Evolutionary conservation across 2,329 filamentous ascomycete genomes (phyloP).

Genomic region (Pochonia chlamydosporia): DNA sequence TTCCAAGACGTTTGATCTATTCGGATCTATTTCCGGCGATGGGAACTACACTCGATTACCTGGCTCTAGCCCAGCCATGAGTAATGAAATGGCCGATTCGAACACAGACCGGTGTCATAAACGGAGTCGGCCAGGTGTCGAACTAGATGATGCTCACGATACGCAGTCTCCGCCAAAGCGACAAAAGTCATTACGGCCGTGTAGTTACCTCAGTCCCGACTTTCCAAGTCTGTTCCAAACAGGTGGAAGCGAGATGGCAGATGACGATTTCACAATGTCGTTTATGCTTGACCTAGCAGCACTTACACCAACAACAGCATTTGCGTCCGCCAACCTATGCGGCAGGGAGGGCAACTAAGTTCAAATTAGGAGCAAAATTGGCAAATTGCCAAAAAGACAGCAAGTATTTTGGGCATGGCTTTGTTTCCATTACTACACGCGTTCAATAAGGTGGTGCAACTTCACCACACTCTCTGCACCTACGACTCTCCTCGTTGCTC

Average conservation of each 20-base stretch:
- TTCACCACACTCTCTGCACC: neutral
- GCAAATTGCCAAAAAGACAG: neutral
- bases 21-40: neutral
- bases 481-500: neutral
- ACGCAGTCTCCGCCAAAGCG: neutral
- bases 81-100: neutral
- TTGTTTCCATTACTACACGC: no score
- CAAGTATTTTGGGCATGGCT: no score
- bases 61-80: neutral
- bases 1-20: neutral
- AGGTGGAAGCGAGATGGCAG: neutral
- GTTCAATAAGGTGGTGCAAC: neutral
- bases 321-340: neutral
- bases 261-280: neutral
- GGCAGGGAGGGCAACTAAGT: neutral
- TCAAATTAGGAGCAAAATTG: neutral
- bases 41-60: neutral
- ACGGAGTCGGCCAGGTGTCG: neutral
- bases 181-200: neutral
- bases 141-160: neutral
- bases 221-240: neutral
- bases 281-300: neutral
- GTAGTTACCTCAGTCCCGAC: neutral
- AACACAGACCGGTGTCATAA: neutral
- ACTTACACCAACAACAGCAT: neutral